Percentiles rank a stretch among this genome's conserved stretches.
These are phyloP conservation scores for Plasmodiophora brassicae DNA, from an alignment of 208 protist genomes.

Conservation along the genomic window DNA sequence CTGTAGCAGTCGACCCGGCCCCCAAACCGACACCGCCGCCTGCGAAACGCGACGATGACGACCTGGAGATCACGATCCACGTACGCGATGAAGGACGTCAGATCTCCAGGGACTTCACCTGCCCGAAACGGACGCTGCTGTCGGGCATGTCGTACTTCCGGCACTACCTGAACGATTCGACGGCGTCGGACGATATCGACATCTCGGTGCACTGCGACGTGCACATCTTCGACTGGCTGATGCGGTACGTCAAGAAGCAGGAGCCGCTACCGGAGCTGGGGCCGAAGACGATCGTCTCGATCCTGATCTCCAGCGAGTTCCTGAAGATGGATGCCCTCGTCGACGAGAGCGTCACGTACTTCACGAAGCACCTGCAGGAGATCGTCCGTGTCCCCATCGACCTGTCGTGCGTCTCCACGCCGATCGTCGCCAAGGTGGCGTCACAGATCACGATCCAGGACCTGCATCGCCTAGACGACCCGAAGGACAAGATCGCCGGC, in stretches of 20 bases:
- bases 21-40: background rate
- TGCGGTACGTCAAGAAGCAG: background rate
- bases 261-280: background rate
- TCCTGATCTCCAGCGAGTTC: background rate
- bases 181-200: background rate
- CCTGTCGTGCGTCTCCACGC: background rate
- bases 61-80: slow-evolving; percentile 4
- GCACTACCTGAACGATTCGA: background rate
- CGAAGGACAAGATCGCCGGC: background rate
- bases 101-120: slow-evolving; percentile 6
- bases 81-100: background rate
- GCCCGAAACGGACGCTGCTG: background rate
- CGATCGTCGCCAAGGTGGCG: background rate
- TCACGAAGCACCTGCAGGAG: background rate
- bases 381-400: slow-evolving; percentile 3
- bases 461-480: background rate
- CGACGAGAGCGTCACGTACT: background rate
- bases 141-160: slow-evolving; percentile 25
- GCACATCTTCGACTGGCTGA: slow-evolving; percentile 22
- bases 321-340: background rate
- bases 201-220: slow-evolving; percentile 13
- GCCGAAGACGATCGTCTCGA: background rate
- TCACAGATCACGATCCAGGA: background rate
- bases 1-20: too few relatives aligned
- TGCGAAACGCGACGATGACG: background rate